Evolutionary conservation across 1,284 basidiomycete genomes (phyloP).

Genomic region (Porogramme epimiltina): DNA sequence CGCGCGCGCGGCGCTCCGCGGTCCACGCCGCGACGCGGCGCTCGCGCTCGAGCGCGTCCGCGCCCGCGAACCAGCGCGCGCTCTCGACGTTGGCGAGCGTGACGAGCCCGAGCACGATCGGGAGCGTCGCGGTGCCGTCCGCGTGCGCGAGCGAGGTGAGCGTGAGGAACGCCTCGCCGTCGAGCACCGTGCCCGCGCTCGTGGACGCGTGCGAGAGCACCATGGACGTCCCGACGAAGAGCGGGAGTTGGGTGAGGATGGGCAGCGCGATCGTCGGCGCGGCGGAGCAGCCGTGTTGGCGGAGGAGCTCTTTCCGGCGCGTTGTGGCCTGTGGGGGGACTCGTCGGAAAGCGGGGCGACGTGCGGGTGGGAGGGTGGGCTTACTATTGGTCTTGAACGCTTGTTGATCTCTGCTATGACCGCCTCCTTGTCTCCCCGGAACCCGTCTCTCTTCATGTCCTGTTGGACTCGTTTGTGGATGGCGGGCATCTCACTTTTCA

Average conservation of each 20-base stretch:
- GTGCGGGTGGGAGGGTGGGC: constrained; percentile 11
- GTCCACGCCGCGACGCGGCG: constrained; percentile 46
- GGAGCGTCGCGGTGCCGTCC: constrained; percentile 71
- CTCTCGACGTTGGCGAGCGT: constrained; percentile 81
- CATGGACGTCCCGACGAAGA: constrained; percentile 69
- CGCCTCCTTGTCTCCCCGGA: constrained; percentile 55
- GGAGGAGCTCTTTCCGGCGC: constrained; percentile 60
- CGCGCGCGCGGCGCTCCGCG: constrained; percentile 37
- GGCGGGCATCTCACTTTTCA: constrained; percentile 54
- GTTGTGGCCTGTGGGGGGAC: constrained; percentile 47
- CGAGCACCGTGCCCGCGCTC: constrained; percentile 61
- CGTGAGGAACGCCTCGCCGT: constrained; percentile 74
- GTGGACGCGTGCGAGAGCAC: constrained; percentile 56
- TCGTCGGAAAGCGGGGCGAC: not conserved
- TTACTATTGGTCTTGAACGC: constrained; percentile 45
- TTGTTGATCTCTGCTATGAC: constrained; percentile 50
- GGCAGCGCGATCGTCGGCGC: constrained; percentile 63
- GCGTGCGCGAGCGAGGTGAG: constrained; percentile 70
- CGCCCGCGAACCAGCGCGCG: constrained; percentile 65
- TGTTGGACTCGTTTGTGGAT: constrained; percentile 54
- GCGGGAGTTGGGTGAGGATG: constrained; percentile 67
- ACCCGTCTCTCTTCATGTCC: constrained; percentile 58
- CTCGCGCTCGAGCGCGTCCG: constrained; percentile 53
- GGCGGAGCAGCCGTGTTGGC: constrained; percentile 59
- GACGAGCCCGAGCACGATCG: constrained; percentile 71